Evolutionary conservation across 768 basidiomycete genomes (phyloP).

Genomic region (Tricholoma furcatifolium): DNA sequence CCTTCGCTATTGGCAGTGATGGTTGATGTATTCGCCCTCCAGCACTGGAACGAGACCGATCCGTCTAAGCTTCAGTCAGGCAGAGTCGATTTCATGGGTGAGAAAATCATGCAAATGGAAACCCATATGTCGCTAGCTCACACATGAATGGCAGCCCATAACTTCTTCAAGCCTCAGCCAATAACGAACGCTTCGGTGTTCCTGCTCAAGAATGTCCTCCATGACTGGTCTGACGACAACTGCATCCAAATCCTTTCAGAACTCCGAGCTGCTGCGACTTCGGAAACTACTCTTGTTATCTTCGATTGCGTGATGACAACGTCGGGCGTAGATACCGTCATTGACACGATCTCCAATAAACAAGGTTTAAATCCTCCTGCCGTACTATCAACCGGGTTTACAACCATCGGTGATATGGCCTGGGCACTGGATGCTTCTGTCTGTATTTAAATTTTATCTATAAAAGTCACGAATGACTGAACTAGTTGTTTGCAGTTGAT

Average conservation of each 20-base stretch:
- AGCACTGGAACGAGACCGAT: slow-evolving; percentile 19
- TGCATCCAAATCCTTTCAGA: too few species aligned
- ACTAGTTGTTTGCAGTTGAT: slow-evolving; percentile 9
- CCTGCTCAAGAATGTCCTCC: slow-evolving; percentile 55
- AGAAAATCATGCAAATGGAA: too few species aligned
- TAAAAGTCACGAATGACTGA: not conserved
- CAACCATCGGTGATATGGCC: slow-evolving; percentile 4
- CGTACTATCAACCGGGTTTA: too few species aligned
- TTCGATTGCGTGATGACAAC: slow-evolving; percentile 40
- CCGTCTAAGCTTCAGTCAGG: slow-evolving; percentile 26
- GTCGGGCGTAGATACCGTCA: too few species aligned
- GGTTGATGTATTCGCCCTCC: not conserved
- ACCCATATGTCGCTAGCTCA: not conserved
- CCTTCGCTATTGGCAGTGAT: too few species aligned
- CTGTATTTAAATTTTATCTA: not conserved
- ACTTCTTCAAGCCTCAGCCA: slow-evolving; percentile 42
- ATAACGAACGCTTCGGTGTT: slow-evolving; percentile 44
- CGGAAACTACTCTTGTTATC: slow-evolving; percentile 37
- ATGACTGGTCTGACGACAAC: too few species aligned
- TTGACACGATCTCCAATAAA: too few species aligned
- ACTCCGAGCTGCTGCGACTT: too few species aligned
- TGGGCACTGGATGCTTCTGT: slow-evolving; percentile 8
- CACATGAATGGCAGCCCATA: slow-evolving; percentile 20
- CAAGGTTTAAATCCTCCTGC: too few species aligned
- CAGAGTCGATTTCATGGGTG: slow-evolving; percentile 23